These are phyloP conservation scores for Quercus glauca DNA, from an alignment of 306 rosid species.

Conservation along the genomic window DNA sequence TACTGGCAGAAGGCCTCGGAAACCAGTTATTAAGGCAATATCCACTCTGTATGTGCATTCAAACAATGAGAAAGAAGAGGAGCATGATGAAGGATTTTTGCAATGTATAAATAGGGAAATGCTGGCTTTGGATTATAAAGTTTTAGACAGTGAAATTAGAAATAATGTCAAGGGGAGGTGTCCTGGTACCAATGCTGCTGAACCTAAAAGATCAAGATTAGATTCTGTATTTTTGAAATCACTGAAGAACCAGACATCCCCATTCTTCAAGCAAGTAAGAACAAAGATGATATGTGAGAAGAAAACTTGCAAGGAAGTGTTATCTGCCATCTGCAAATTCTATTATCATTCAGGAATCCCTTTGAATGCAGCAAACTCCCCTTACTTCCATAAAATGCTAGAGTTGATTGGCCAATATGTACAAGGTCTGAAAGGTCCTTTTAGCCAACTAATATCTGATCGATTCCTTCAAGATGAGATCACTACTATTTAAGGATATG, in stretches of 20 bases:
- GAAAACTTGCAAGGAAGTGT: constrained; percentile 67
- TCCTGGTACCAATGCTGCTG: constrained; percentile 49
- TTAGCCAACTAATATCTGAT: constrained; percentile 68
- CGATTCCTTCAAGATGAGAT: constrained; percentile 77
- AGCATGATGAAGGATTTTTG: constrained; percentile 53
- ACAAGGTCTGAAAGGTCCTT: constrained; percentile 62
- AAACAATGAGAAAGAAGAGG: constrained; percentile 72
- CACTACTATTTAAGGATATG: constrained; percentile 55
- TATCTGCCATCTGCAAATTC: constrained; percentile 88
- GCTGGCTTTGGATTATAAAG: constrained; percentile 52
- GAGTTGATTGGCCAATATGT: constrained; percentile 83
- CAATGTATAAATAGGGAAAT: constrained; percentile 62
- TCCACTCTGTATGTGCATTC: constrained; percentile 59
- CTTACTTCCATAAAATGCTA: constrained; percentile 83
- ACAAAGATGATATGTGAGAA: constrained; percentile 48
- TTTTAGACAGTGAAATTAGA: constrained; percentile 54
- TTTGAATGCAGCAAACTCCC: constrained; percentile 72
- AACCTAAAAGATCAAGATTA: constrained; percentile 83
- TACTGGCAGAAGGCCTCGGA: constrained; percentile 79
- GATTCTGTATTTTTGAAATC: constrained; percentile 77
- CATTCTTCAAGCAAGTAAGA: constrained; percentile 56
- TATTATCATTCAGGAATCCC: constrained; percentile 90
- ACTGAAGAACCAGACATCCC: constrained; percentile 57
- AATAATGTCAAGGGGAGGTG: constrained; percentile 56
- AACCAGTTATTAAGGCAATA: constrained; percentile 54